Base-by-base conservation (phyloP, 2,329 filamentous ascomycete genomes). In the Lasiodiplodia sp. region DNA sequence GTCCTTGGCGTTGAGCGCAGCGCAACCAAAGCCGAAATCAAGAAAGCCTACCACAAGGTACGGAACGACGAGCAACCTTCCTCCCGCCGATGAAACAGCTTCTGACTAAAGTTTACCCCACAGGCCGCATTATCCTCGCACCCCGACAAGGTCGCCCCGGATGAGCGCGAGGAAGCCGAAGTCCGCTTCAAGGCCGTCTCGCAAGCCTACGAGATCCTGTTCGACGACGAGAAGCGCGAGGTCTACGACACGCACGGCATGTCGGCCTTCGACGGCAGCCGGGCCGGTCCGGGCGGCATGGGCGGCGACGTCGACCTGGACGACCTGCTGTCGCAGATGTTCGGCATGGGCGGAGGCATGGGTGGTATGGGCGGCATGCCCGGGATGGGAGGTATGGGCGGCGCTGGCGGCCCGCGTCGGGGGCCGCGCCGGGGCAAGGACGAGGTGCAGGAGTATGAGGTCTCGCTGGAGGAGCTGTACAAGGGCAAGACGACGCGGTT, bases 401-500 rank as follows among this genome's bases (percentile, higher is more conserved):
- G 44, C n/a, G 85, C 84, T 47, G 84, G 84, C 72, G 85, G 87
- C 8, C 72, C 76, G 58, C 74, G 75, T 38, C 75, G 77, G 28
- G 28, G 28, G 28, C 90, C 90, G 28, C 86, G 90, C 69, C 91
- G 90, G 74, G 94, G 95, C 56, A 89, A 87, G 66, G 90, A 94
- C 73, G 95, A 97, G 80, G 91, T 97, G 78, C 93, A 97, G 75
- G 88, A 93, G 74, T 98, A 99, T 82, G 90, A 94, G 78, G 92
- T 98, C 69, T 92, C 90, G 2, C 83, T 99, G 69, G 96, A 98
- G 79, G 96, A 99, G 81, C 86, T 99, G 38, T 99, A 98, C 87
- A 97, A 97, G 83, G 96, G 96, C 75, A 97, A 98, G 86, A 97
- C 96, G 0, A 96, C 97, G 77, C 96, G 96, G 83, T 97, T 99